A percentile compares a stretch with the other conserved stretches of the same genome.
Conservation (phyloP, 352 stramenopile genomes). For the Globisporangium paroecandrum region DNA sequence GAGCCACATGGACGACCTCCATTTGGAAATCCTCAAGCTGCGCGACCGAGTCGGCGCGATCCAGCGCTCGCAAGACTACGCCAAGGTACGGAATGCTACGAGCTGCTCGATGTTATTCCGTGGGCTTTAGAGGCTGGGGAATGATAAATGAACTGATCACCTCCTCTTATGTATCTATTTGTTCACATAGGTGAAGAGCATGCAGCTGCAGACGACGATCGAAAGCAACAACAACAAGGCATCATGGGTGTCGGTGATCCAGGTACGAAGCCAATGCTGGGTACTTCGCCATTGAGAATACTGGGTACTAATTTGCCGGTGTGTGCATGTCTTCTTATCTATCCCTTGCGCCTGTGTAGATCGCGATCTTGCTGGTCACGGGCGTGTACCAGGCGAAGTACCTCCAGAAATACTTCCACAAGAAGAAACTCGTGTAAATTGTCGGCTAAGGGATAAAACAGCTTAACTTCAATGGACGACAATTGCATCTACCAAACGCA, state of each 20-base stretch:
- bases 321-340: background rate
- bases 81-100: slow-evolving; percentile 37
- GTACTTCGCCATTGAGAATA: too few relatives aligned
- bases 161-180: background rate
- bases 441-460: background rate
- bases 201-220: slow-evolving; percentile 62
- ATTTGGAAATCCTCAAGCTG: slow-evolving; percentile 78
- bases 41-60: slow-evolving; percentile 75
- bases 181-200: slow-evolving; percentile 51
- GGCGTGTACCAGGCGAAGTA: slow-evolving; percentile 79
- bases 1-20: slow-evolving; percentile 77
- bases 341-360: slow-evolving; percentile 27
- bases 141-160: background rate
- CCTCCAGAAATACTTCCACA: slow-evolving; percentile 77
- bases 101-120: background rate
- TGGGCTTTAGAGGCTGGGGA: background rate
- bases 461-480: background rate
- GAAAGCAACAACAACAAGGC: slow-evolving; percentile 77
- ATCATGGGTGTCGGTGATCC: slow-evolving; percentile 80
- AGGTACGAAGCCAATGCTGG: slow-evolving; percentile 29
- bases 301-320: background rate
- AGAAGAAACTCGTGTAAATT: slow-evolving; percentile 81
- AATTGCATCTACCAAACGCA: background rate
- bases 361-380: slow-evolving; percentile 59
- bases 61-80: slow-evolving; percentile 83